Percentiles rank a stretch among this genome's conserved stretches.
These are phyloP conservation scores for Arachis stenosperma DNA, from an alignment of 306 rosid genomes.

Conservation along the genomic window DNA sequence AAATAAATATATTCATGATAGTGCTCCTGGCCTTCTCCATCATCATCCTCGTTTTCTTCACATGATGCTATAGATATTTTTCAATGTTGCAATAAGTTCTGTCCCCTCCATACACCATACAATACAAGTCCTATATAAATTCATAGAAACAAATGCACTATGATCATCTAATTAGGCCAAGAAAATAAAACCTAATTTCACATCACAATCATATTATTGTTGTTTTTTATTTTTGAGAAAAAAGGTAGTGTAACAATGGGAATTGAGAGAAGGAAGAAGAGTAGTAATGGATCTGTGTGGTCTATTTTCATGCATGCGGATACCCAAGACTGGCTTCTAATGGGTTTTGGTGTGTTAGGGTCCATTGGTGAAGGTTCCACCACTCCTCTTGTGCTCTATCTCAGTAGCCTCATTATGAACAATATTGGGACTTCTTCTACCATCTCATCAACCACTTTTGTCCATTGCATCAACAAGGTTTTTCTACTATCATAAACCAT, in stretches of 20 bases:
- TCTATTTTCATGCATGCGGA: conserved; percentile 76
- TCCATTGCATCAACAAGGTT: conserved; percentile 37
- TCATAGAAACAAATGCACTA: too few species aligned
- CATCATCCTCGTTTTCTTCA: too few species aligned
- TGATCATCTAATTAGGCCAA: too few species aligned
- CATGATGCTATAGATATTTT: too few species aligned
- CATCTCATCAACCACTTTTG: neutral
- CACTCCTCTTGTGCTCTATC: conserved; percentile 48
- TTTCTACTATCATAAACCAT: neutral
- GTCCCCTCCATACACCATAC: too few species aligned
- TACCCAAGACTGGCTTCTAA: conserved; percentile 47
- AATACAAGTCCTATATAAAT: too few species aligned
- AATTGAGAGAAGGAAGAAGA: conserved; percentile 2
- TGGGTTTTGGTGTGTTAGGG: conserved; percentile 60
- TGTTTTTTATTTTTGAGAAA: neutral
- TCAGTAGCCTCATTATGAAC: conserved; percentile 44
- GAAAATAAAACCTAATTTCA: too few species aligned
- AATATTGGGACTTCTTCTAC: conserved; percentile 28
- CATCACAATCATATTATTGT: neutral
- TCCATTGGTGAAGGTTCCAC: conserved; percentile 61
- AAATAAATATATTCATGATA: too few species aligned
- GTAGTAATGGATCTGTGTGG: conserved; percentile 35
- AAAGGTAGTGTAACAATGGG: conserved; percentile 12
- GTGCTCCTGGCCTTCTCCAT: too few species aligned
- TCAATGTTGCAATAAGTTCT: too few species aligned